Evolutionary conservation across 306 rosid species (phyloP).

Genomic region (Purshia tridentata): DNA sequence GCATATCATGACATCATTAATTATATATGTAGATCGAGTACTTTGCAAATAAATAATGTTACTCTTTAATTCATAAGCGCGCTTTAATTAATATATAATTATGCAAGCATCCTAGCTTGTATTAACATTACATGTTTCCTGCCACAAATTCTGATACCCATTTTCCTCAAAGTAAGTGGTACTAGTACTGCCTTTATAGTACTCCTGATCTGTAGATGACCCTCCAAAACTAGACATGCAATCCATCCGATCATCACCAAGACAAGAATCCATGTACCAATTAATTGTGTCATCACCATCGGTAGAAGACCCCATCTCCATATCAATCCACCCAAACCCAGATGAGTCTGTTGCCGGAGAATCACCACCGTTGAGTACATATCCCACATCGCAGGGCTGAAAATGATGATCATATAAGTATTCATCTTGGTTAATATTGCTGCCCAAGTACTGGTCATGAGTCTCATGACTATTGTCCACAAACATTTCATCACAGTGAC

Average conservation of each 20-base stretch:
- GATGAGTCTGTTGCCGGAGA: neutral
- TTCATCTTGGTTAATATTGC: neutral
- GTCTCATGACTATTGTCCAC: constrained; percentile 3
- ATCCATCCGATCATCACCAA: constrained; percentile 10
- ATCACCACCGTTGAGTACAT: neutral
- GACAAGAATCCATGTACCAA: constrained; percentile 7
- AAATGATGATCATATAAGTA: neutral
- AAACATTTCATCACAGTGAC: neutral
- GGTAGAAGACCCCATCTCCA: constrained; percentile 1
- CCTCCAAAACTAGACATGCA: constrained; percentile 8
- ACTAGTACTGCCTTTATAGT: neutral
- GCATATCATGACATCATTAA: neutral
- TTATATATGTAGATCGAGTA: neutral
- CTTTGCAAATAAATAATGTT: neutral
- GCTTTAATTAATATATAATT: neutral
- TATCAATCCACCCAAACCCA: constrained; percentile 14
- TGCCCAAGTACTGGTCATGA: no score
- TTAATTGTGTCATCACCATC: neutral
- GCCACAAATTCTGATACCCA: constrained; percentile 14
- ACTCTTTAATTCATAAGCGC: neutral
- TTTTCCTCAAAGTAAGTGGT: constrained; percentile 11
- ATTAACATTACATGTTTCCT: constrained; percentile 9
- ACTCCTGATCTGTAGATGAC: neutral
- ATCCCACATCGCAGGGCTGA: constrained; percentile 3
- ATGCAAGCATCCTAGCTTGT: constrained; percentile 20